These are phyloP conservation scores for Microthyrium microscopicum DNA, from an alignment of 2,329 filamentous ascomycete species.

Conservation along the genomic window DNA sequence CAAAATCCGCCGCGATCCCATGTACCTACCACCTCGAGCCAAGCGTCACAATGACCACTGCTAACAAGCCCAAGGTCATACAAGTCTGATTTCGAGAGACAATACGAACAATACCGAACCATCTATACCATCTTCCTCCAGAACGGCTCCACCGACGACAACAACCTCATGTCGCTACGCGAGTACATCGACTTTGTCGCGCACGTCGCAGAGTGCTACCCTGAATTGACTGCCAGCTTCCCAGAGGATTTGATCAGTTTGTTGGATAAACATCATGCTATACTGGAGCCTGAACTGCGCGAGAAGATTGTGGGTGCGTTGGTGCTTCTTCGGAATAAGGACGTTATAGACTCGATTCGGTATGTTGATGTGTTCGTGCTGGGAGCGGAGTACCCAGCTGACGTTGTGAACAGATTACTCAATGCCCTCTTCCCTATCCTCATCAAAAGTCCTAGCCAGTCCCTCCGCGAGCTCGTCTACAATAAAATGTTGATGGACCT, in stretches of 20 bases:
- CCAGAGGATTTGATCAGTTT: conserved; percentile 68
- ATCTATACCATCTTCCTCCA: conserved; percentile 85
- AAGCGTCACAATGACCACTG: not conserved
- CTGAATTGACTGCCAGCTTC: conserved; percentile 59
- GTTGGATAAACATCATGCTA: conserved; percentile 63
- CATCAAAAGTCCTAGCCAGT: conserved; percentile 81
- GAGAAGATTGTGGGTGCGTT: conserved; percentile 91
- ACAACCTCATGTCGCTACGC: conserved; percentile 67
- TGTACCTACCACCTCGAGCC: conserved; percentile 36
- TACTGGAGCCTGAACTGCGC: conserved; percentile 66
- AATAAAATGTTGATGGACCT: conserved; percentile 85
- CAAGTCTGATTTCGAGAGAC: conserved; percentile 70
- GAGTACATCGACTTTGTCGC: conserved; percentile 88
- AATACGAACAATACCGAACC: conserved; percentile 83
- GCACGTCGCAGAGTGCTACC: conserved; percentile 88
- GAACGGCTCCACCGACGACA: conserved; percentile 59
- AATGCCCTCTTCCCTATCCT: conserved; percentile 92
- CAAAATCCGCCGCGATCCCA: conserved; percentile 76
- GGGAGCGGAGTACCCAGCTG: not conserved
- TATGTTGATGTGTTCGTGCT: conserved; percentile 15
- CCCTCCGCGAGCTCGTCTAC: conserved; percentile 67
- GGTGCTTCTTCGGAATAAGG: conserved; percentile 75
- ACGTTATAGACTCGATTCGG: conserved; percentile 70
- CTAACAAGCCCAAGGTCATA: conserved; percentile 46
- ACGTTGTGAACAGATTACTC: conserved; percentile 36